Percentiles rank a stretch among this genome's conserved stretches.
phyloP scores from a whole-genome alignment of 306 rosid genomes.

The Corylus heterophylla region DNA sequence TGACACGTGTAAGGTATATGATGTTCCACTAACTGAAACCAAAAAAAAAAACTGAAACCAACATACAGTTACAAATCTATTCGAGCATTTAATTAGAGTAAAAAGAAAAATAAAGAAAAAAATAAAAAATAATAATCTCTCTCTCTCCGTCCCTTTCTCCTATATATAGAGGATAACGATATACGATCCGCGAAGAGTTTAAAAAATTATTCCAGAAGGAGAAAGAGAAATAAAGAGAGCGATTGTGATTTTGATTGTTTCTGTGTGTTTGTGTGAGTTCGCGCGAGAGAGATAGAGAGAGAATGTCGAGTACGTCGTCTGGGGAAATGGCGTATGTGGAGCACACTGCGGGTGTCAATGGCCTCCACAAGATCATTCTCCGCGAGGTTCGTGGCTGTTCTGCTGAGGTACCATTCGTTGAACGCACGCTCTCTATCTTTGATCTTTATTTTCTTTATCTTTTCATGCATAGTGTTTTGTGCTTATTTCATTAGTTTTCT shows the following conservation, averaged over 20 bases:
- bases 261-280: too few relatives aligned
- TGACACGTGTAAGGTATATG: too few relatives aligned
- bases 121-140: not conserved
- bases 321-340: conserved; percentile 39
- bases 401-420: conserved; percentile 44
- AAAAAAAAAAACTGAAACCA: too few relatives aligned
- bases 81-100: too few relatives aligned
- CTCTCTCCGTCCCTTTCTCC: not conserved
- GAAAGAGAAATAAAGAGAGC: not conserved
- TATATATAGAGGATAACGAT: not conserved
- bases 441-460: not conserved
- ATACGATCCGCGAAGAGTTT: not conserved
- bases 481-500: not conserved
- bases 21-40: too few relatives aligned
- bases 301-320: conserved; percentile 29
- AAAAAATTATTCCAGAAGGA: not conserved
- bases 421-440: not conserved
- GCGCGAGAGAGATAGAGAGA: not conserved
- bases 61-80: too few relatives aligned
- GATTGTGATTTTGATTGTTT: not conserved
- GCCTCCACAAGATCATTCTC: conserved; percentile 61
- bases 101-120: too few relatives aligned
- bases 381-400: conserved; percentile 56
- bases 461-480: not conserved
- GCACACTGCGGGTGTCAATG: conserved; percentile 43